phyloP scores from a whole-genome alignment of 1,284 basidiomycete genomes.

The Polyporus tsugae region DNA sequence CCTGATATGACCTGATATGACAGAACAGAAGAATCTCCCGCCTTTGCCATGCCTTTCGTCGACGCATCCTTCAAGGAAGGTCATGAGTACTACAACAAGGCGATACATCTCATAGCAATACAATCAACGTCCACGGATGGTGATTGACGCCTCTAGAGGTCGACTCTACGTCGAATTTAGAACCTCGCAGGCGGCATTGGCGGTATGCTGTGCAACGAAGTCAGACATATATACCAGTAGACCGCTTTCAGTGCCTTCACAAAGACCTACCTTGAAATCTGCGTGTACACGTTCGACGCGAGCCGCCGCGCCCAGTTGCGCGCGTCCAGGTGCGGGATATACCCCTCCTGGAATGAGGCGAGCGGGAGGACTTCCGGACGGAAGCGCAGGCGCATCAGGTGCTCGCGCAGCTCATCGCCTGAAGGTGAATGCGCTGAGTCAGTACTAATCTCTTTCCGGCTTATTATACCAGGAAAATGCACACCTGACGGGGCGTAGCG shows the following conservation, averaged over 20 bases:
- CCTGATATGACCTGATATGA: no score
- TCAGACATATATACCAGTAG: neutral
- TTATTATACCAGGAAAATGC: neutral
- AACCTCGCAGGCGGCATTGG: neutral
- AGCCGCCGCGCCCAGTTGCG: constrained; percentile 15
- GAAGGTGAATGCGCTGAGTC: neutral
- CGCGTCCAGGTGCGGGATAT: constrained; percentile 9
- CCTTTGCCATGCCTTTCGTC: neutral
- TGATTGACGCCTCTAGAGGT: neutral
- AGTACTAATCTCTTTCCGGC: neutral
- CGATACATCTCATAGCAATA: neutral
- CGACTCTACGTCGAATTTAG: neutral
- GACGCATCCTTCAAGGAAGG: neutral
- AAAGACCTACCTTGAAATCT: constrained; percentile 1
- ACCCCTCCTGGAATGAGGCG: constrained; percentile 8
- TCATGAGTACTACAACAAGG: neutral
- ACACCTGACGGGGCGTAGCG: constrained; percentile 5
- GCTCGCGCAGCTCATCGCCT: constrained; percentile 7
- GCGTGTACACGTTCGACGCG: constrained; percentile 4
- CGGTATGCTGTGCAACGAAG: neutral
- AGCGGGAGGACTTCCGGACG: constrained; percentile 13
- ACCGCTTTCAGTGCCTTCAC: no score
- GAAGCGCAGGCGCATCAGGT: constrained; percentile 3
- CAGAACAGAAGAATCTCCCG: neutral
- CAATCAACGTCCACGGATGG: neutral